A percentile compares a stretch with the other conserved stretches of the same genome.
phyloP scores from a whole-genome alignment of 1,284 basidiomycete species.

The Veloboletus limbatus region DNA sequence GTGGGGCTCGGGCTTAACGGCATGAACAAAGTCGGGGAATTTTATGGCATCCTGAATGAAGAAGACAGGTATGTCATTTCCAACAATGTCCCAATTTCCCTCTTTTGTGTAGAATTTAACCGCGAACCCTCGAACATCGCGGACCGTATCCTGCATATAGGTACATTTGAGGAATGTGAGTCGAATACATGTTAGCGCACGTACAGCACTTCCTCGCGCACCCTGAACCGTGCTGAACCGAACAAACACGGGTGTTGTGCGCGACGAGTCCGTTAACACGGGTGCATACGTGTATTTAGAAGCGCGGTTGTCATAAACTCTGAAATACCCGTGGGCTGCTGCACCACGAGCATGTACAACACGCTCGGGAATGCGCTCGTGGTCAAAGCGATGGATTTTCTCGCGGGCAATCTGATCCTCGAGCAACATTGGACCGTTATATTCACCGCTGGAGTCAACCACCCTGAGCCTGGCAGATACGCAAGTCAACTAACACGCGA shows the following conservation, averaged over 20 bases:
- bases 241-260: slow-evolving; percentile 71
- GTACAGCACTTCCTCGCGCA: slow-evolving; percentile 66
- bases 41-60: slow-evolving; percentile 85
- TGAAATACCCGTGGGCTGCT: slow-evolving; percentile 81
- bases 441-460: slow-evolving; percentile 37
- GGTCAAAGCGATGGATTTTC: slow-evolving; percentile 77
- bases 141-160: slow-evolving; percentile 59
- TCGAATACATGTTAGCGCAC: slow-evolving; percentile 2
- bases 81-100: slow-evolving; percentile 83
- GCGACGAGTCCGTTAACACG: slow-evolving; percentile 69
- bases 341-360: slow-evolving; percentile 77
- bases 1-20: slow-evolving; percentile 78
- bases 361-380: slow-evolving; percentile 83
- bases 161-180: not conserved
- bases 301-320: slow-evolving; percentile 60
- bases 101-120: slow-evolving; percentile 77
- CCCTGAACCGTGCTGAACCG: slow-evolving; percentile 85
- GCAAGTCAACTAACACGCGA: slow-evolving; percentile 4
- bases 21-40: slow-evolving; percentile 81
- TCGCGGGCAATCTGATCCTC: slow-evolving; percentile 69
- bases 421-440: slow-evolving; percentile 53
- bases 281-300: slow-evolving; percentile 63
- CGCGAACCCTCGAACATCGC: slow-evolving; percentile 85
- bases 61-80: slow-evolving; percentile 77
- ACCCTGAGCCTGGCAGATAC: slow-evolving; percentile 49